A percentile compares a stretch with the other conserved stretches of the same genome.
Evolutionary conservation across 2,329 filamentous ascomycete species (phyloP).

Genomic region (Sporothrix euskadiensis): DNA sequence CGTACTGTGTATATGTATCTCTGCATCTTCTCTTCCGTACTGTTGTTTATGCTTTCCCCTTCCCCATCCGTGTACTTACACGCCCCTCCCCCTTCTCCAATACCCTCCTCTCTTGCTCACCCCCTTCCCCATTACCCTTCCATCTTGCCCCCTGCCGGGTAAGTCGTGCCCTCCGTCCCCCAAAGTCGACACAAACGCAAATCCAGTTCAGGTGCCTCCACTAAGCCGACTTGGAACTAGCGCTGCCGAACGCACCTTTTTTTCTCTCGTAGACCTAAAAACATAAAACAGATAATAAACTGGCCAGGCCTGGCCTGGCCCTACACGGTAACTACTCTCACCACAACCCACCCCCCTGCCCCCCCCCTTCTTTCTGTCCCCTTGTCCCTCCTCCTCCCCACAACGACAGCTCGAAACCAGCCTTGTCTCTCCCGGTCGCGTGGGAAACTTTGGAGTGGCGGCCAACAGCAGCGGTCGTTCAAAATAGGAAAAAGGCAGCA

Average conservation of each 20-base stretch:
- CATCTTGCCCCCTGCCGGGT: not conserved
- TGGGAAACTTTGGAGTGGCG: conserved; percentile 18
- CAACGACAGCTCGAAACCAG: conserved; percentile 28
- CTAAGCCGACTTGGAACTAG: conserved; percentile 14
- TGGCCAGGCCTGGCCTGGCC: not conserved
- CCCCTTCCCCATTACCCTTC: not conserved
- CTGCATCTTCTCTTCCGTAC: not conserved
- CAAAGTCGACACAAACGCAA: not conserved
- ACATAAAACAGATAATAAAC: conserved; percentile 19
- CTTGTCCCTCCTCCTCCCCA: conserved; percentile 23
- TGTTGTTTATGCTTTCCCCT: conserved; percentile 4
- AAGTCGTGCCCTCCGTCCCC: conserved; percentile 1
- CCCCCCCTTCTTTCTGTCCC: conserved; percentile 8
- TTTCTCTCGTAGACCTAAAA: conserved; percentile 4
- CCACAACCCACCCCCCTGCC: conserved; percentile 11
- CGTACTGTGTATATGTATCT: not conserved
- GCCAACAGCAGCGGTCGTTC: conserved; percentile 7
- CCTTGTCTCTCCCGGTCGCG: conserved; percentile 28
- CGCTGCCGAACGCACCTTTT: conserved; percentile 9
- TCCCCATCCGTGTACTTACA: conserved; percentile 20
- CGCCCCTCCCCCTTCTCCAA: not conserved
- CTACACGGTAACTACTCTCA: not conserved
- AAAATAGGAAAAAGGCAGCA: not conserved
- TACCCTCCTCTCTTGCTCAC: not conserved
- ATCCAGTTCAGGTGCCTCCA: conserved; percentile 7